Evolutionary conservation across 176 grass and related monocot species (phyloP), one percentile per base, ranked within the genome.

Genomic region (Pontederia paniculata): DNA sequence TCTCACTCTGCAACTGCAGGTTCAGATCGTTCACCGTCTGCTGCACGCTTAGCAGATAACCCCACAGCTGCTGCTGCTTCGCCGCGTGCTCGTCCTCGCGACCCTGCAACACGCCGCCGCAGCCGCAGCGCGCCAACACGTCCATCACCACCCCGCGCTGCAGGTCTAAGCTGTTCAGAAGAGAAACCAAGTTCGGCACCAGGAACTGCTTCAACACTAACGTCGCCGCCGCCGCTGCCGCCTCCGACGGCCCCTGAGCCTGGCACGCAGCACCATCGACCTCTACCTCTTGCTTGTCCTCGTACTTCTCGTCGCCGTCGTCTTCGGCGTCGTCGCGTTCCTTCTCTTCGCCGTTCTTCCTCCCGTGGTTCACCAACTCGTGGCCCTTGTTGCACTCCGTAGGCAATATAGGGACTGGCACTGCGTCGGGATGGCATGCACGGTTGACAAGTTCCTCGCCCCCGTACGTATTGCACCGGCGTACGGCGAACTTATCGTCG

Each of bases 161-260:
- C 62, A 83, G 23, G 62, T 95, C 89, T 61, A 95, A 57, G 73
- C 81, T 95, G 8, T 65, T 42, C 37, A 95, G 58, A 13, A 95
- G 76, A 15, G 75, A 71, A 43, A 95, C 64, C 84, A 95, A 77
- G 12, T 84, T 77, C 2, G 81, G 78, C 1, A 85, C 76, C 57
- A 80, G 55, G 13, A 61, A 69, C 12, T 74, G 46, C 65, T 58
- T 82, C 44, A 77, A 57, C 20, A 71, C 59, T 2, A 53, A 2
- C 1, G 9, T 50, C 9, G 44, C 18, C 20, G 60, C 10, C 4
- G 23, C 28, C 28, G 28, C 28, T 2, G 28, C 28, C 28, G 28
- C 28, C 1, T 2, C 28, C 7, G 28, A 6, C 1, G 28, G 28
- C 28, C 28, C 28, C 28, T 37, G 28, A 37, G 28, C 28, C 28